phyloP scores from a whole-genome alignment of 2,329 filamentous ascomycete genomes.

The Colletotrichum sp. region DNA sequence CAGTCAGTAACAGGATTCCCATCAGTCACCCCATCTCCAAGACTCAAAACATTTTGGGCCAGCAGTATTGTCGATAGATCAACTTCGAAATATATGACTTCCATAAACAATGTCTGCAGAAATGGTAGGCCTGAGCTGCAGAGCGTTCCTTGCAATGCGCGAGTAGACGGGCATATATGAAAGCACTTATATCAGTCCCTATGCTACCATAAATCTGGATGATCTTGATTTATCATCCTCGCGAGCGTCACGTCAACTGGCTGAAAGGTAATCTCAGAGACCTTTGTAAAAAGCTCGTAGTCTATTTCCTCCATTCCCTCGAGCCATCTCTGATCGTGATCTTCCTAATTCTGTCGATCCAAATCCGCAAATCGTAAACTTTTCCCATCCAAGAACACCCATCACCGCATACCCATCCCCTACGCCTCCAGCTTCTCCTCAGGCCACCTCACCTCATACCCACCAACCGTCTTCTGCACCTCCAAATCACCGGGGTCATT shows the following conservation, averaged over 20 bases:
- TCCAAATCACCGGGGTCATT: constrained; percentile 85
- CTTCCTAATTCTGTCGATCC: background rate
- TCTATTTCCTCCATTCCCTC: background rate
- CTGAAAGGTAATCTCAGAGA: rapidly evolving
- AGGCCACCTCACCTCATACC: constrained; percentile 75
- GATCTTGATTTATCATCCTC: background rate
- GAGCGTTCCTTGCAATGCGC: too few relatives aligned
- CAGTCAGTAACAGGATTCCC: background rate
- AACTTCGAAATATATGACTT: too few relatives aligned
- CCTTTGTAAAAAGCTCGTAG: background rate
- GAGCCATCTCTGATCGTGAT: background rate
- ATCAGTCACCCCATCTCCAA: too few relatives aligned
- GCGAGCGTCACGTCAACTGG: background rate
- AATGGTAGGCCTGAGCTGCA: too few relatives aligned
- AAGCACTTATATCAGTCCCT: too few relatives aligned
- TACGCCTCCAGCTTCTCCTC: constrained; percentile 34
- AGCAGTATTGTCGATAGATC: too few relatives aligned
- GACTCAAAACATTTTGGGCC: too few relatives aligned
- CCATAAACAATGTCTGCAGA: too few relatives aligned
- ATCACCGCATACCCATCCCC: background rate
- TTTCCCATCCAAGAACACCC: background rate
- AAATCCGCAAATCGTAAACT: background rate
- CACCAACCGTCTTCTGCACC: constrained; percentile 81
- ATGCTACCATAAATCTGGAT: too few relatives aligned
- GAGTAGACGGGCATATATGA: too few relatives aligned